Evolutionary conservation across 805 yeast species (phyloP), one percentile per base, ranked within the genome.

Genomic region (Suhomyces sp.): DNA sequence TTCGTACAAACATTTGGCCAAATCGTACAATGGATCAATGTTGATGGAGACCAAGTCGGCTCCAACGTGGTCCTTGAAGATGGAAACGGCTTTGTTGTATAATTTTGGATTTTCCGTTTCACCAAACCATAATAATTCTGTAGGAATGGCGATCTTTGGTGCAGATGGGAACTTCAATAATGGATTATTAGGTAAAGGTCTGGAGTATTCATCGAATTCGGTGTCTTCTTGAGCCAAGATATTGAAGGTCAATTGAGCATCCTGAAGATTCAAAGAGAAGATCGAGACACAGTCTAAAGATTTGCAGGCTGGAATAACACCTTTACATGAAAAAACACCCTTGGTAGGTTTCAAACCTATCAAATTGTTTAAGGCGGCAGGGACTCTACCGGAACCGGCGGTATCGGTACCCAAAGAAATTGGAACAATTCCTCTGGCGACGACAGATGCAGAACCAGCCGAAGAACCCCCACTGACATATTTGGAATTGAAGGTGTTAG

Each of bases 381-480:
- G 98, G 20, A 91, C 98, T 53, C 98, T 77, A 26, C 97, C 97
- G 5, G 96, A 87, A 15, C 98, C 98, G 7, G 98, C 98, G 23
- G 98, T 91, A 57, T 91, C 98, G 5, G 98, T 93, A 23, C 97
- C 97, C 48, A 91, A 70, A 1, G 96, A 74, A 31, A 91, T 53
- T 21, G 98, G 96, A 12, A 87, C 96, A 31, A 81, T 69, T 40
- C 98, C 98, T 47, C 88, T 74, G 14, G 88, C 91, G 13, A 88
- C 97, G 15, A 82, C 90, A 10, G 82, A 79, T 5, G 96, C 95
- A n/a, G 96, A 87, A 9, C 98, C 98, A 1, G 97, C 88, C 24
- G 95, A 83, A 2, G 96, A 88, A 19, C 98, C 98, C 33, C 98
- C 98, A 37, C 88, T 77, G 12, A 91, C 96, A 54, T 88, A 88